phyloP scores from a whole-genome alignment of 2,329 filamentous ascomycete species.

The Stagonosporopsis vannaccii region DNA sequence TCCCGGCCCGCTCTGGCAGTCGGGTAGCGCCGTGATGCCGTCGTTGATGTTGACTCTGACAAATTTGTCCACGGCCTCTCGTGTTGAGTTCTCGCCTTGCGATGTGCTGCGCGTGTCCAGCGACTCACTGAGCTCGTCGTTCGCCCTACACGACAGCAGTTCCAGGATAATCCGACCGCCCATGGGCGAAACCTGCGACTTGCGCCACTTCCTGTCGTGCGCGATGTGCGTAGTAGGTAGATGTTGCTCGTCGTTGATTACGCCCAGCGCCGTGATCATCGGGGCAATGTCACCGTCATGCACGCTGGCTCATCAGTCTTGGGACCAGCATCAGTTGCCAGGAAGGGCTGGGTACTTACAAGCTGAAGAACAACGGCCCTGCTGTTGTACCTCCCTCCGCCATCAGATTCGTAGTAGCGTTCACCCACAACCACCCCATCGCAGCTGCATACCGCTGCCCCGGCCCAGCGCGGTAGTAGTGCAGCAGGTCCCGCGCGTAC shows the following conservation, averaged over 20 bases:
- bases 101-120: not conserved
- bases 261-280: slow-evolving; percentile 60
- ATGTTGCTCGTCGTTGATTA: slow-evolving; percentile 54
- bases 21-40: slow-evolving; percentile 59
- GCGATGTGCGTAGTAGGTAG: slow-evolving; percentile 58
- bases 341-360: no score
- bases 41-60: slow-evolving; percentile 66
- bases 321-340: not conserved
- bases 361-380: slow-evolving; percentile 64
- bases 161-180: slow-evolving; percentile 64
- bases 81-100: not conserved
- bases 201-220: slow-evolving; percentile 59
- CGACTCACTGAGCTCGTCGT: not conserved
- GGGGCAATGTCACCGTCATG: slow-evolving; percentile 67
- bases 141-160: slow-evolving; percentile 53
- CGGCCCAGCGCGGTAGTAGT: slow-evolving; percentile 66
- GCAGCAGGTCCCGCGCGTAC: slow-evolving; percentile 65
- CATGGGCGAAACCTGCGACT: slow-evolving; percentile 65
- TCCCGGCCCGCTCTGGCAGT: slow-evolving; percentile 57
- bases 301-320: slow-evolving; percentile 45
- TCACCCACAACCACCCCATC: slow-evolving; percentile 67
- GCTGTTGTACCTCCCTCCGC: slow-evolving; percentile 47
- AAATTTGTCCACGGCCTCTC: slow-evolving; percentile 47
- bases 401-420: slow-evolving; percentile 62
- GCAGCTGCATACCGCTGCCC: slow-evolving; percentile 61